phyloP scores from a whole-genome alignment of 139 green algal species.

The Tetraselmis striata region DNA sequence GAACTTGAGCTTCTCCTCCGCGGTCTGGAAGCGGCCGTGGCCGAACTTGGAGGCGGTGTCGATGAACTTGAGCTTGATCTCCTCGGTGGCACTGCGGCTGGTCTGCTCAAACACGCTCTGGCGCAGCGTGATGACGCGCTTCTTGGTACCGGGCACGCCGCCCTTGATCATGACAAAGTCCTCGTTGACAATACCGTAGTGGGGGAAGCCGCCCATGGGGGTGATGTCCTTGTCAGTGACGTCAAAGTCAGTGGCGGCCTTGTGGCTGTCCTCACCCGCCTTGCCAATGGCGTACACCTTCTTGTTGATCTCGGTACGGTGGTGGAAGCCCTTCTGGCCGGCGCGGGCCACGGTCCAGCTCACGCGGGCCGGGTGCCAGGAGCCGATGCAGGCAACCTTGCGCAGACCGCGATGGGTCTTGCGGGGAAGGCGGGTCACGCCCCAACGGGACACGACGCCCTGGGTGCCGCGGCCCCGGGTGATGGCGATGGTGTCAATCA shows the following conservation, averaged over 20 bases:
- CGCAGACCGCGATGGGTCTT: constrained; percentile 99
- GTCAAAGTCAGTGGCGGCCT: constrained; percentile 90
- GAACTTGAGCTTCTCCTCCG: constrained; percentile 85
- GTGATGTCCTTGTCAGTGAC: constrained; percentile 97
- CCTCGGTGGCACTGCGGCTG: constrained; percentile 81
- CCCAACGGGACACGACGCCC: constrained; percentile 97
- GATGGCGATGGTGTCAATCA: constrained; percentile 99
- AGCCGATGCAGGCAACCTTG: constrained; percentile 98
- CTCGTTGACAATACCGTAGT: constrained; percentile 94
- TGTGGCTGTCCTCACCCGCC: constrained; percentile 71
- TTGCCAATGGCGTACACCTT: constrained; percentile 99
- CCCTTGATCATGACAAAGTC: constrained; percentile 99
- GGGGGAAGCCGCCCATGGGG: constrained; percentile 97
- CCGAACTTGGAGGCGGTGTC: constrained; percentile 98
- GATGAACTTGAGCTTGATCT: constrained; percentile 96
- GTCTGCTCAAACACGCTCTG: constrained; percentile 88
- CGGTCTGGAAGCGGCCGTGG: constrained; percentile 98
- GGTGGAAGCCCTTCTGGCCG: constrained; percentile 95
- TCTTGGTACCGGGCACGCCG: constrained; percentile 80
- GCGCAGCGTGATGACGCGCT: constrained; percentile 94
- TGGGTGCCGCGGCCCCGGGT: constrained; percentile 91
- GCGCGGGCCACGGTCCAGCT: constrained; percentile 91
- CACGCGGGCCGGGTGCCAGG: constrained; percentile 96
- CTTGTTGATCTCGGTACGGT: constrained; percentile 99
- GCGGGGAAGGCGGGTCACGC: constrained; percentile 93